phyloP scores from a whole-genome alignment of 805 yeast genomes.

The Yarrowia porcina region DNA sequence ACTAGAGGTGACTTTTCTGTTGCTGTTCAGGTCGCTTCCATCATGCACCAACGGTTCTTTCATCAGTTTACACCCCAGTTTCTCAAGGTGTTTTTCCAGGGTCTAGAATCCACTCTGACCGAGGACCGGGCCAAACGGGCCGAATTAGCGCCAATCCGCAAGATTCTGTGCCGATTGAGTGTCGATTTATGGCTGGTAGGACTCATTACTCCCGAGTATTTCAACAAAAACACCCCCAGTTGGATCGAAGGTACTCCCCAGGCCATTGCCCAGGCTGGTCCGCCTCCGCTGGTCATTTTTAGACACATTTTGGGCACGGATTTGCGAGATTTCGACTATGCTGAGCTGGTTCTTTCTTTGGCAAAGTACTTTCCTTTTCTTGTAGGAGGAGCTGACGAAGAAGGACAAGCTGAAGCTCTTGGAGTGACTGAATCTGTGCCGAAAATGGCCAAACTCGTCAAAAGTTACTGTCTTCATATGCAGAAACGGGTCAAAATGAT shows the following conservation, averaged over 20 bases:
- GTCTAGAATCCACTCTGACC: constrained; percentile 1
- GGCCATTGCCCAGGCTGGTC: neutral
- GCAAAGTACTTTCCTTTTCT: constrained; percentile 21
- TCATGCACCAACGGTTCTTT: constrained; percentile 72
- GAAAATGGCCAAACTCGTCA: constrained; percentile 17
- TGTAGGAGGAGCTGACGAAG: neutral
- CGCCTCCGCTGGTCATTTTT: neutral
- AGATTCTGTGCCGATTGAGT: constrained; percentile 49
- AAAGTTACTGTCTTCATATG: constrained; percentile 19
- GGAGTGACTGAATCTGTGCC: constrained; percentile 8
- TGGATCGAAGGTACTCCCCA: constrained; percentile 21
- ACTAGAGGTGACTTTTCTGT: constrained; percentile 59
- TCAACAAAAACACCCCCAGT: neutral
- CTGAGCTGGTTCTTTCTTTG: neutral
- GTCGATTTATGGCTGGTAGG: constrained; percentile 60
- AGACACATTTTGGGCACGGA: constrained; percentile 6
- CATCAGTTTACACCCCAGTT: constrained; percentile 46
- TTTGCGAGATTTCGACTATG: constrained; percentile 12
- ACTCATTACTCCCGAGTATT: constrained; percentile 33
- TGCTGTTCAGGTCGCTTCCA: constrained; percentile 63
- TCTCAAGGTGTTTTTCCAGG: constrained; percentile 13
- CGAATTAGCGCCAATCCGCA: constrained; percentile 42
- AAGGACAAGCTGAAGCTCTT: neutral
- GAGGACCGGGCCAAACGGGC: constrained; percentile 13
- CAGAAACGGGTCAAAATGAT: constrained; percentile 22